phyloP scores from a whole-genome alignment of 208 protist species.

The Strigomonas galati region DNA sequence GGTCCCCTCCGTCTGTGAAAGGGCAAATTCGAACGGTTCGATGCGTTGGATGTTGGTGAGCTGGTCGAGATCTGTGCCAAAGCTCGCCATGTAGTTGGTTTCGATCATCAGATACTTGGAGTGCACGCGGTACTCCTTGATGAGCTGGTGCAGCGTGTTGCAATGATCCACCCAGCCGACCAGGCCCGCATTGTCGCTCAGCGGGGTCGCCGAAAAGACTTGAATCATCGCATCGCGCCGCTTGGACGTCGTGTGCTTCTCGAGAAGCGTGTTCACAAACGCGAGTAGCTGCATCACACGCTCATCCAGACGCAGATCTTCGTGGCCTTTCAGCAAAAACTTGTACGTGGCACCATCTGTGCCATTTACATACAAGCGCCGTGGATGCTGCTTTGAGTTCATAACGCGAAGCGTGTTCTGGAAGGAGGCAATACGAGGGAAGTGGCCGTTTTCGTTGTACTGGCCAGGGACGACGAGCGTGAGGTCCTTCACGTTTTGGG shows the following conservation, averaged over 20 bases:
- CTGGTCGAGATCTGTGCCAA: constrained; percentile 92
- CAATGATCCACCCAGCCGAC: constrained; percentile 98
- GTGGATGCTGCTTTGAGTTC: constrained; percentile 98
- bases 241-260: constrained; percentile 90
- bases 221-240: constrained; percentile 88
- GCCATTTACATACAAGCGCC: constrained; percentile 96
- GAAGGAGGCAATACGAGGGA: constrained; percentile 79
- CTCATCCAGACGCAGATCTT: constrained; percentile 98
- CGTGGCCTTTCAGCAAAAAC: constrained; percentile 99
- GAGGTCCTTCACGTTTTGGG: constrained; percentile 91
- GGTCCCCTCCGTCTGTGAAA: constrained; percentile 94
- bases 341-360: constrained; percentile 96
- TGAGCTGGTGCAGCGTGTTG: constrained; percentile 92
- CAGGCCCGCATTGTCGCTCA: constrained; percentile 98
- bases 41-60: constrained; percentile 98
- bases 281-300: constrained; percentile 99
- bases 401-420: constrained; percentile 93
- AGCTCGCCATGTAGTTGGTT: constrained; percentile 85
- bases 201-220: constrained; percentile 97
- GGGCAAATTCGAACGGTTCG: constrained; percentile 97
- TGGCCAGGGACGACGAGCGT: constrained; percentile 98
- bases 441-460: constrained; percentile 82
- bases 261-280: constrained; percentile 98
- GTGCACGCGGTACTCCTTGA: constrained; percentile 83
- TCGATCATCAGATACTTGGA: constrained; percentile 92